Percentiles rank a stretch among this genome's conserved stretches.
Conservation (phyloP, 352 stramenopile species). For the Globisporangium recalcitrans region DNA sequence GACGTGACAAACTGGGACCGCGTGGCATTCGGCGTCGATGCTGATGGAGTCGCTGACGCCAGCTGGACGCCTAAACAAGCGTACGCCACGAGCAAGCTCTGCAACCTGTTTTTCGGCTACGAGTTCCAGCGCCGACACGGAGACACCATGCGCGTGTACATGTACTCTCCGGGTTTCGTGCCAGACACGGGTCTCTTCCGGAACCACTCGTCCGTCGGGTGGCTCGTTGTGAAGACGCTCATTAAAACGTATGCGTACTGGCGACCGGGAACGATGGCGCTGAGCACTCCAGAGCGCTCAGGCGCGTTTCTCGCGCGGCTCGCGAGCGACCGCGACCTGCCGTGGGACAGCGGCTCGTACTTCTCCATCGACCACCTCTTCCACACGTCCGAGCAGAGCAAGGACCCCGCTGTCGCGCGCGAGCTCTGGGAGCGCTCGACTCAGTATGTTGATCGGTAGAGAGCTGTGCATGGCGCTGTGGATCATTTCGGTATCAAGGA, state of each 20-base stretch:
- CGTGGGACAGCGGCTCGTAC: conserved; percentile 29
- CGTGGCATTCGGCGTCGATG: conserved; percentile 24
- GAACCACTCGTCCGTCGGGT: conserved; percentile 25
- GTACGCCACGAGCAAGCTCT: conserved; percentile 40
- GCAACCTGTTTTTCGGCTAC: conserved; percentile 39
- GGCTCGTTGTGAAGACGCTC: conserved; percentile 26
- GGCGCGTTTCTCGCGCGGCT: conserved; percentile 29
- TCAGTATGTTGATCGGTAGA: conserved; percentile 11
- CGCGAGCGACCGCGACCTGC: conserved; percentile 26
- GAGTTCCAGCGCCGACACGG: conserved; percentile 29
- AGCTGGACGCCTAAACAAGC: conserved; percentile 14
- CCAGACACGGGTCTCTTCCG: conserved; percentile 34
- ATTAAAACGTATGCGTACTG: conserved; percentile 24
- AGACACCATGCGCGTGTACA: conserved; percentile 24
- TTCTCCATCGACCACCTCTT: conserved; percentile 34
- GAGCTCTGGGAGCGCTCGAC: conserved; percentile 32
- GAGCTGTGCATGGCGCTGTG: too few relatives aligned
- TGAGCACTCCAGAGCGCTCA: conserved; percentile 30
- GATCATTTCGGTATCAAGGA: not conserved
- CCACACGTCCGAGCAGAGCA: conserved; percentile 25
- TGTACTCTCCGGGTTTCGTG: conserved; percentile 33
- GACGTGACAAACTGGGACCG: conserved; percentile 31
- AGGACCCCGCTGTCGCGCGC: conserved; percentile 21
- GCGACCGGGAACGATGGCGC: conserved; percentile 11
- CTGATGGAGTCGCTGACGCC: not conserved